Conservation (phyloP, 164 flowering plant species). For the Berberis vulgaris region DNA sequence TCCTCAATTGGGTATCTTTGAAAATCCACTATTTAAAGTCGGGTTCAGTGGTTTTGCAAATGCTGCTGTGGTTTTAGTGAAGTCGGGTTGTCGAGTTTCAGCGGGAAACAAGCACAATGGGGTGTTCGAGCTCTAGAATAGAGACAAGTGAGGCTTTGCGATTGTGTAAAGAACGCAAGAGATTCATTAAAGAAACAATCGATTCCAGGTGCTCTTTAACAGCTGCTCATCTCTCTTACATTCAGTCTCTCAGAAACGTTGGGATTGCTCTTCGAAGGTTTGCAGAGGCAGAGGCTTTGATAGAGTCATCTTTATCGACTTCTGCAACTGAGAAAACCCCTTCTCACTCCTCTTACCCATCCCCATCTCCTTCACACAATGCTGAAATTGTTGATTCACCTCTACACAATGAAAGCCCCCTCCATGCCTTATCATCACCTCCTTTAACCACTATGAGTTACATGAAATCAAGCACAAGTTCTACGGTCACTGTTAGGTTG, state of each 20-base stretch:
- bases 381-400: conserved; percentile 51
- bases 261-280: conserved; percentile 70
- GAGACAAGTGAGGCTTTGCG: conserved; percentile 59
- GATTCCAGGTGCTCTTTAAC: conserved; percentile 77
- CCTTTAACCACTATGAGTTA: conserved; percentile 37
- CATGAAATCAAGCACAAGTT: conserved; percentile 48
- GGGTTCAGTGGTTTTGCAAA: neutral
- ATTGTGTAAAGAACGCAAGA: conserved; percentile 65
- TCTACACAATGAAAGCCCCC: conserved; percentile 29
- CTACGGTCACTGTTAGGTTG: conserved; percentile 51
- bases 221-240: conserved; percentile 75
- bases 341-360: conserved; percentile 67
- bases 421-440: conserved; percentile 18
- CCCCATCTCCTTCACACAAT: conserved; percentile 64
- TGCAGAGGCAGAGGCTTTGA: conserved; percentile 66
- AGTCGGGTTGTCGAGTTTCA: conserved; percentile 7
- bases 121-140: conserved; percentile 49
- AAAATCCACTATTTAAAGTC: neutral
- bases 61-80: conserved; percentile 9
- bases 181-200: conserved; percentile 71
- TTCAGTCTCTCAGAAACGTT: conserved; percentile 53
- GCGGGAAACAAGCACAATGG: conserved; percentile 35
- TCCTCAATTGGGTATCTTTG: neutral
- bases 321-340: conserved; percentile 65
- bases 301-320: conserved; percentile 55